These are phyloP conservation scores for Paraphoma chrysanthemicola DNA, from an alignment of 2,329 filamentous ascomycete genomes.

Conservation along the genomic window DNA sequence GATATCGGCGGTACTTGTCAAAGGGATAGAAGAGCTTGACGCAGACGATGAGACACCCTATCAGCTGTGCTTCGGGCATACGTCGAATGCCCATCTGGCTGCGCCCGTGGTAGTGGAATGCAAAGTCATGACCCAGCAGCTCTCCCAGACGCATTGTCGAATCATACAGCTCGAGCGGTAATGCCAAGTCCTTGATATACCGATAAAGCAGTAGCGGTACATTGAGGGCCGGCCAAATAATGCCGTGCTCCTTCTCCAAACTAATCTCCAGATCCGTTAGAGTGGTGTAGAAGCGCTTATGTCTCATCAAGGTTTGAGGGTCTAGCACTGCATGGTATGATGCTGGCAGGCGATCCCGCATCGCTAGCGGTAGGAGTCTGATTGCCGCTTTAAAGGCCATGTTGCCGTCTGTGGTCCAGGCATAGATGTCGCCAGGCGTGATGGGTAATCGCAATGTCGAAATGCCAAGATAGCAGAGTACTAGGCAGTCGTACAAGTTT, in stretches of 20 bases:
- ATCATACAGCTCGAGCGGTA: conserved; percentile 75
- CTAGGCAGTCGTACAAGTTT: conserved; percentile 75
- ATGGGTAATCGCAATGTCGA: conserved; percentile 78
- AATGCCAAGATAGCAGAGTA: conserved; percentile 79
- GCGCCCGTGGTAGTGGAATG: conserved; percentile 56
- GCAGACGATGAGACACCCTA: conserved; percentile 74
- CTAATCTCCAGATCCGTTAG: conserved; percentile 68
- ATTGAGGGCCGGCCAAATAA: conserved; percentile 78
- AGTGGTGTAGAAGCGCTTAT: conserved; percentile 68
- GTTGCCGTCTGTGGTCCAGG: conserved; percentile 71
- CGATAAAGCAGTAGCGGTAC: conserved; percentile 70
- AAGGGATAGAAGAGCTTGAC: conserved; percentile 84
- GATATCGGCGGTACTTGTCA: conserved; percentile 62
- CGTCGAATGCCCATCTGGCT: conserved; percentile 36
- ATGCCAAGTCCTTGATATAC: conserved; percentile 72
- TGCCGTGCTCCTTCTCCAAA: conserved; percentile 71
- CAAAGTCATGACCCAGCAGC: conserved; percentile 61
- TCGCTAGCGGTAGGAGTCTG: conserved; percentile 65
- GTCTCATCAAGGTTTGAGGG: conserved; percentile 54
- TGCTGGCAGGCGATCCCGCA: conserved; percentile 69
- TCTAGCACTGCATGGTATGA: conserved; percentile 68
- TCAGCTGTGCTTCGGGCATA: conserved; percentile 74
- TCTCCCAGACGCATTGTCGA: conserved; percentile 65
- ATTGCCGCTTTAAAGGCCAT: conserved; percentile 71
- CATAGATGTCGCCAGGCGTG: conserved; percentile 73